Evolutionary conservation across 1,284 basidiomycete genomes (phyloP), one percentile per base, ranked within the genome.

Genomic region (Sphaerobolus stellatus): DNA sequence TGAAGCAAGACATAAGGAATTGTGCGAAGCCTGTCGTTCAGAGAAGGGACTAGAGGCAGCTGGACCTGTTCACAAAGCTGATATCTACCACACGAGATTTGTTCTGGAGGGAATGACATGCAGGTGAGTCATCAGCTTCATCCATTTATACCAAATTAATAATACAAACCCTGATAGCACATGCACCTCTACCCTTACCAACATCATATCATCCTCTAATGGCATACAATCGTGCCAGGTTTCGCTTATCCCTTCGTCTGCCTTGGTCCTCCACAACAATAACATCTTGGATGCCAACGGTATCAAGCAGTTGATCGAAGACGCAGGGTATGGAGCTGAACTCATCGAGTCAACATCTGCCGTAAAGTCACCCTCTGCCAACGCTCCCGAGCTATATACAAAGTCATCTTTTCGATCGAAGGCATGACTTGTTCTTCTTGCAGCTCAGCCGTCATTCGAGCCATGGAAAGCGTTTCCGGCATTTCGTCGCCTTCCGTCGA

Each of bases 371-470:
- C 40, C 14, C 9, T 48, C n/a, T 13, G 29, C 8, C 9, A 50
- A 50, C 30, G 9, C n/a, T n/a, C 30, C 46, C 46, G 4, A 31
- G 14, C 8, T 48, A 27, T 41, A 14, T 56, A 45, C 50, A 52
- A 48, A 14, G 45, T 73, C 46, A 69, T 69, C 2, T 69, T 86
- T 27, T 75, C 80, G 1, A 65, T 88, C 8, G 74, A 76, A 1
- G 84, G 84, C 9, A 86, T 88, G 82, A 79, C 81, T 6, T 81
- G 80, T 64, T 65, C 74, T 1, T 71, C 79, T 4, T 84, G 82
- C 61, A 70, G 71, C 20, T 61, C 68, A 1, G 69, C 80, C 6
- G 73, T 88, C 53, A 75, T 71, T 1, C 64, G 71, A 4, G 67
- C 71, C 18, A 65, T 85, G n/a, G 71, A 75, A 16, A 69, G 69